Conservation (phyloP, 2,329 filamentous ascomycete genomes). For the Pseudocercospora fijiensis region DNA sequence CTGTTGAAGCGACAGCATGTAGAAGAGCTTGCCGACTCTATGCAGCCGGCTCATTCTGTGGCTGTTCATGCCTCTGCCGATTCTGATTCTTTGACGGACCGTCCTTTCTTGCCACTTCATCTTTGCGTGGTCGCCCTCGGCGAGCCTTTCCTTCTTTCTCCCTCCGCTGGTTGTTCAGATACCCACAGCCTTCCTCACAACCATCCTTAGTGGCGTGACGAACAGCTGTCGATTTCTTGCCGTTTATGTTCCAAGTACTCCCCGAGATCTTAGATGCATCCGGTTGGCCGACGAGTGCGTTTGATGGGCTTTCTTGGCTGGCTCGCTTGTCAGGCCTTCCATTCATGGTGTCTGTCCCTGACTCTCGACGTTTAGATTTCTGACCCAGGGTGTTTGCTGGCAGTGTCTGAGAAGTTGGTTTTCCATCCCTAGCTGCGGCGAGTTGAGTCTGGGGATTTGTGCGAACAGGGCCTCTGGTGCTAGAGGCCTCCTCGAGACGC, state of each 20-base stretch:
- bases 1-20: not conserved
- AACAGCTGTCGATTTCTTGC: not conserved
- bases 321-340: not conserved
- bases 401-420: not conserved
- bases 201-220: not conserved
- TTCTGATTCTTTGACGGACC: not conserved
- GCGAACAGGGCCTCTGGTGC: not conserved
- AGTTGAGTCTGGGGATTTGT: not conserved
- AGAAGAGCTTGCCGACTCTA: not conserved
- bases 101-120: not conserved
- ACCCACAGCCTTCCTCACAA: not conserved
- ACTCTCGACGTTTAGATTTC: not conserved
- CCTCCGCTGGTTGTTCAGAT: slow-evolving; percentile 6
- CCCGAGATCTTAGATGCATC: not conserved
- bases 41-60: not conserved
- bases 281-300: not conserved
- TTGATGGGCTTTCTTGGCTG: not conserved
- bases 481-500: not conserved
- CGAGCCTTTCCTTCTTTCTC: not conserved
- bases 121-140: slow-evolving; percentile 10
- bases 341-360: not conserved
- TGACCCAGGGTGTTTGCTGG: not conserved
- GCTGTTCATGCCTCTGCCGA: not conserved
- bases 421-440: not conserved
- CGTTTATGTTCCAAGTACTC: not conserved